Conservation (phyloP, 2,329 filamentous ascomycete species). For the Gaeumannomyces tritici region DNA sequence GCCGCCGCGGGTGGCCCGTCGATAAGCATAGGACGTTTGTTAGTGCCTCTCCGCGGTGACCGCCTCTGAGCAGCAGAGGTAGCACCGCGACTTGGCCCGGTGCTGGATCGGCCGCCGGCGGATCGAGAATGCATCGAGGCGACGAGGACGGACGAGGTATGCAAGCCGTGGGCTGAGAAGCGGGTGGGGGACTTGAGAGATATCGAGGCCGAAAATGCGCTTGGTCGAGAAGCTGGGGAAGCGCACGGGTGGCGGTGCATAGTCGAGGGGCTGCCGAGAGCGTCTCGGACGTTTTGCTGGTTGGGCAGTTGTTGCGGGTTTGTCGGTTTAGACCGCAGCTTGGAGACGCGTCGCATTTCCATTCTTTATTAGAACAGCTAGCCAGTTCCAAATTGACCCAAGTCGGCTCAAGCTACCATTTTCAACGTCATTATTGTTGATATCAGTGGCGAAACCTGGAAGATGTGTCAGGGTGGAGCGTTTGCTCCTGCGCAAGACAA, state of each 20-base stretch:
- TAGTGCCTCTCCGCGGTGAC: neutral
- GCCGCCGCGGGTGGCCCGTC: neutral
- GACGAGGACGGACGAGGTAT: neutral
- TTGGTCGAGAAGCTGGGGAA: neutral
- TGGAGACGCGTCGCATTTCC: neutral
- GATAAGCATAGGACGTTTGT: no score
- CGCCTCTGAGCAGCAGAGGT: neutral
- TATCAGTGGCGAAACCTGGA: neutral
- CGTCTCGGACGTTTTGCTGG: no score
- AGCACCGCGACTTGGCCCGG: neutral
- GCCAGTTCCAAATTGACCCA: neutral
- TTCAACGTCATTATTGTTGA: neutral
- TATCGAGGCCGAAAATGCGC: neutral
- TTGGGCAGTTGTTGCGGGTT: no score
- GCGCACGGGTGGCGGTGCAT: no score
- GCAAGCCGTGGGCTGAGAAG: neutral
- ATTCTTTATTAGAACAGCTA: neutral
- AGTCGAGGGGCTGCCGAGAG: no score
- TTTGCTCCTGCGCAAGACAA: neutral
- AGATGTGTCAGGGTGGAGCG: no score
- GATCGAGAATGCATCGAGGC: neutral
- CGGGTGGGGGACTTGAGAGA: neutral
- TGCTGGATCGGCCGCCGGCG: neutral
- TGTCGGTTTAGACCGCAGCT: neutral
- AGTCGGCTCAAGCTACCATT: neutral